Conservation (phyloP, 129 eudicot genomes). For the Sambucus nigra region DNA sequence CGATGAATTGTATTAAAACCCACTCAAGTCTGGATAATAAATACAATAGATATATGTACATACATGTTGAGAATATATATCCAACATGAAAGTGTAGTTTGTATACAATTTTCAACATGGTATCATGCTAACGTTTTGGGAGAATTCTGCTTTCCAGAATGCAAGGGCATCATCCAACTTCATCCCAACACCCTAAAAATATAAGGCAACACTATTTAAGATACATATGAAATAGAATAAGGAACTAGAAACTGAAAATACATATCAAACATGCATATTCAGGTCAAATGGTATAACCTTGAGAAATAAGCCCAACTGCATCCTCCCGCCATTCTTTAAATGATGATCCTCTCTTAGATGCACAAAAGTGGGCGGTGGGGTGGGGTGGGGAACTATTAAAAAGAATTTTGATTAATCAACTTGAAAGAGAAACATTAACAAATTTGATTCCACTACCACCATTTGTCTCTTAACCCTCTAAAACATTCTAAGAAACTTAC, state of each 20-base stretch:
- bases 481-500: too few species aligned
- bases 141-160: constrained; percentile 93
- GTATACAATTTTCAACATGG: background rate
- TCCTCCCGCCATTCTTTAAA: constrained; percentile 92
- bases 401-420: background rate
- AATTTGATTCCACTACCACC: background rate
- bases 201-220: background rate
- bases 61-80: too few species aligned
- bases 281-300: constrained; percentile 39
- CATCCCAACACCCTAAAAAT: constrained; percentile 83
- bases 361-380: constrained; percentile 10
- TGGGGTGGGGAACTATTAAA: too few species aligned
- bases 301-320: constrained; percentile 95
- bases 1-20: too few species aligned
- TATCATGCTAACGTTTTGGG: constrained; percentile 53
- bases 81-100: background rate
- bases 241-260: too few species aligned
- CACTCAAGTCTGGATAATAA: background rate
- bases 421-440: constrained; percentile 4
- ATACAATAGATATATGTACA: too few species aligned
- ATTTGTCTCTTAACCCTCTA: too few species aligned
- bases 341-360: constrained; percentile 98
- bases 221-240: background rate
- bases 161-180: constrained; percentile 97
- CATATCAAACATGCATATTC: background rate